Evolutionary conservation across 768 basidiomycete genomes (phyloP), one percentile per base, ranked within the genome.

Genomic region (Auriscalpium orientale): DNA sequence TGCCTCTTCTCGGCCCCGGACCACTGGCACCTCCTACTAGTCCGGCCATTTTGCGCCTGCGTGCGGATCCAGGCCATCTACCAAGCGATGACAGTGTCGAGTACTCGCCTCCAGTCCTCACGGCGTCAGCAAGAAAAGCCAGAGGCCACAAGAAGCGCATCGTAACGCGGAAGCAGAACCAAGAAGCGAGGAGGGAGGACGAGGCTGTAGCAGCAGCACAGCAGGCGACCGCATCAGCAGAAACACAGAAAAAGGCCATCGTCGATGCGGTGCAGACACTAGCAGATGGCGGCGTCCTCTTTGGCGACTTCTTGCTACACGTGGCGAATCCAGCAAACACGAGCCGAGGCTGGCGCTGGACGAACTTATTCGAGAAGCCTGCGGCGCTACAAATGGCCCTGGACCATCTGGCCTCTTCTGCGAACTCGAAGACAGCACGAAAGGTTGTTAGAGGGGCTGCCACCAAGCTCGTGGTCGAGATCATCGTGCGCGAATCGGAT

Each of bases 281-380:
- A 1, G 34, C 55, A 7, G 22, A 15, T 1, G 16, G 35, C 9
- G 48, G 37, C 3, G 12, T 45, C 21, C 18, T 50, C 11, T 55
- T 46, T 18, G 50, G 40, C 4, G 50, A 49, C 35, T 38, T 49
- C 12, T 50, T 71, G 15, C 40, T 64, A 3, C 67, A 66, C 56
- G 56, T 71, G 2, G 69, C 65, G 21, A 61, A 71, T 54, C 69
- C 71, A 0, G 28, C 36, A 0, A 56, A 64, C 34, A 50, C 52
- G 12, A 51, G 61, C 20, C 63, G 67, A 2, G 16, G 45, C 1
- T 40, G 54, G 1, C 63, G 66, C 10, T 70, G 61, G 58, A 28
- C 65, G 0, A 59, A 67, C 4, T 67, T 73, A 45, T 70, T 72
- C 38, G 40, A 13, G 12, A 1, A 20, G 2, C 15, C 15, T 1